Evolutionary conservation across 441 rosid species (phyloP), one percentile per base, ranked within the genome.

Genomic region (Bruguiera hainesii): DNA sequence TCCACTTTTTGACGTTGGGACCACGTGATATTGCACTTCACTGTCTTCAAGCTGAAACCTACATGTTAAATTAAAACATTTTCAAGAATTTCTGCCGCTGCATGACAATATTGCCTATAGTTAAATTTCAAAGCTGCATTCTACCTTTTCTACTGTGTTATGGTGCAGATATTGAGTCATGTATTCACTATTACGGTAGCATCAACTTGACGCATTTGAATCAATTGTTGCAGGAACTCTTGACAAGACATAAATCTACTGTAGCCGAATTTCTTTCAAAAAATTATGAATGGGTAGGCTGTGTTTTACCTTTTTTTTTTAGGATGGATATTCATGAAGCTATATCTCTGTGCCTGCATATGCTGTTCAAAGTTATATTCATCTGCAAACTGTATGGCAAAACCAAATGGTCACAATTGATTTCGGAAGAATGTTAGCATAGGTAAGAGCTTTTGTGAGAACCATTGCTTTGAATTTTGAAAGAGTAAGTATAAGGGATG

Each of bases 181-280:
- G 6, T 19, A 50, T 9, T 11, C 15, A 11, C 16, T 11, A 13
- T 28, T 31, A 4, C 25, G 9, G 37, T 48, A 35, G 60, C 37
- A 9, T 64, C 28, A 53, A 33, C 51, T 31, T 71, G 71, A 71
- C 21, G 62, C 35, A 61, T 19, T 63, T 66, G 30, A 63, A 63
- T 61, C 46, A 49, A 75, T 56, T 68, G 49, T 75, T 78, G 66
- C 83, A 95, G 99, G 99, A 95, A 75, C 85, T 95, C 30, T 29
- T 95, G 72, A 90, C 97, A 57, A 88, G 99, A 84, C 98, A 95
- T 78, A 95, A 95, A 80, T 88, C 99, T 70, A 95, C 98, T 8
- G 99, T 95, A 37, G 94, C 98, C 25, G 97, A 90, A 70, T 95
- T 95, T 76, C 97, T 95, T 51, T 81, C 85, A 9, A 90, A 82